These are phyloP conservation scores for Moniliella sp. DNA, from an alignment of 1,284 basidiomycete genomes.

Conservation along the genomic window DNA sequence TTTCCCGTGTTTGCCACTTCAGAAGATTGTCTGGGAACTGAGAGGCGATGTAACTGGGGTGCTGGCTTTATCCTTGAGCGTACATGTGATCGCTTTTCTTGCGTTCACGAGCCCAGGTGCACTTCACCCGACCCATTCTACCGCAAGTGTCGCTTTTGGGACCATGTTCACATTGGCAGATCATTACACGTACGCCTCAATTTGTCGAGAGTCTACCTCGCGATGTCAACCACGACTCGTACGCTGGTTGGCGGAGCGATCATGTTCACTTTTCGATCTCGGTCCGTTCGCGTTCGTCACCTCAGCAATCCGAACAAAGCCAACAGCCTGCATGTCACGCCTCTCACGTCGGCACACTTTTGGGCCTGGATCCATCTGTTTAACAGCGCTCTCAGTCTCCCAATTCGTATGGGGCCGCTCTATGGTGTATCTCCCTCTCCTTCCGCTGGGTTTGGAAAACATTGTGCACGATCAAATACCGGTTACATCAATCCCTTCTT, in stretches of 20 bases:
- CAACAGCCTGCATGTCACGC: slow-evolving; percentile 69
- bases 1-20: too few species aligned
- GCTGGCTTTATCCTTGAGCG: slow-evolving; percentile 65
- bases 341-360: slow-evolving; percentile 69
- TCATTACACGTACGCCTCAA: slow-evolving; percentile 44
- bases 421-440: slow-evolving; percentile 48
- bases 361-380: slow-evolving; percentile 78
- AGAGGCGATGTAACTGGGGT: slow-evolving; percentile 71
- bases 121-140: slow-evolving; percentile 47
- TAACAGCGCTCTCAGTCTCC: slow-evolving; percentile 55
- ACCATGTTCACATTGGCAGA: slow-evolving; percentile 59
- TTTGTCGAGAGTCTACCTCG: too few species aligned
- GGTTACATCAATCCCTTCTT: slow-evolving; percentile 57
- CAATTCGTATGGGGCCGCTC: slow-evolving; percentile 62
- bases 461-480: slow-evolving; percentile 84
- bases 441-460: slow-evolving; percentile 70
- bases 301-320: slow-evolving; percentile 3
- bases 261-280: slow-evolving; percentile 83
- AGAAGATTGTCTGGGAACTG: slow-evolving; percentile 41
- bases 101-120: slow-evolving; percentile 40
- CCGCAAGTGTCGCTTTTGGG: slow-evolving; percentile 57
- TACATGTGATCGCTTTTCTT: slow-evolving; percentile 53
- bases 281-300: slow-evolving; percentile 5
- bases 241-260: slow-evolving; percentile 69
- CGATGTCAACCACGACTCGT: slow-evolving; percentile 53